Base-by-base conservation (phyloP, 257 asterid species). In the Solanum virginianum region DNA sequence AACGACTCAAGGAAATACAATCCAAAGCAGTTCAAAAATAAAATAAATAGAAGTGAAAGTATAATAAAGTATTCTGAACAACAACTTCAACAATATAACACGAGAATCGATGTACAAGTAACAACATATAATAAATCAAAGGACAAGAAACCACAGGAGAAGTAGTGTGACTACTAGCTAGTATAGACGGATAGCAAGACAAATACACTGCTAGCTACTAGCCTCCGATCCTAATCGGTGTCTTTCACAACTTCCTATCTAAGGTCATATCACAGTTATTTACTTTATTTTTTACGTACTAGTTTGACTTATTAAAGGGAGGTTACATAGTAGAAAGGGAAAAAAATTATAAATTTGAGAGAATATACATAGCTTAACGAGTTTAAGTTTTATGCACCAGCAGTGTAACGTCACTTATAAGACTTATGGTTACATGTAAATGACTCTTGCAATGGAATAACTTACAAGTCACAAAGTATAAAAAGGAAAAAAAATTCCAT, bases 401-500 rank as follows among this genome's bases (percentile, higher is more conserved):
- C 12, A 1, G 9, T 29, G 5, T 14, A 13, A 66, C 36, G 9
- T 17, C 8, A 36, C 51, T 68, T 68, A 36, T 69, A 69, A 69
- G 14, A 5, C 6, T 36, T 36, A 36, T 5, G 36, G 4, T 69
- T 69, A 4, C 26, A 17, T 18, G 12, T 39, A 69, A 69, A 69
- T 69, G 5, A 4, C 9, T 1, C 8, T 36, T 16, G 77, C n/a
- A 36, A 69, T 0, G 26, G 12, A 69, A 69, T 17, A 69, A 69
- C 39, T 39, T 39, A 69, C 14, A 10, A 18, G 4, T 10, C 32
- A 26, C 32, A 22, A 15, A 51, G 0, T 49, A 9, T 26, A 41
- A 36, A 74, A 26, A 51, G 80, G 24, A 22, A 10, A 15, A 83
- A 71, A 71, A 70, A 32, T 86, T 65, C 80, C 39, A 75, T 26